These are phyloP conservation scores for Termitomyces sp. DNA, from an alignment of 768 basidiomycete species.

Conservation along the genomic window DNA sequence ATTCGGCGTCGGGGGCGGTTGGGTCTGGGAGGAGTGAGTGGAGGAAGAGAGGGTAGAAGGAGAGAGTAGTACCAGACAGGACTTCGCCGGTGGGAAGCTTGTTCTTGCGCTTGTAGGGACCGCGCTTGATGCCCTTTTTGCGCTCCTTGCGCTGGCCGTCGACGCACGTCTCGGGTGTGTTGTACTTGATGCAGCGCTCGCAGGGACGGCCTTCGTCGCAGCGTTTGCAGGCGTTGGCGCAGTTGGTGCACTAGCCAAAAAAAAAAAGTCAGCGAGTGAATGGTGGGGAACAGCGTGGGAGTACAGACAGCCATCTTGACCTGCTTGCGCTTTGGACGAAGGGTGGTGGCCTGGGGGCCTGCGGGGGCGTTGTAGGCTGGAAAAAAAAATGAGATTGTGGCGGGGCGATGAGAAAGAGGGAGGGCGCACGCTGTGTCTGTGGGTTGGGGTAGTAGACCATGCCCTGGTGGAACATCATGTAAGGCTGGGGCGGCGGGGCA, in stretches of 20 bases:
- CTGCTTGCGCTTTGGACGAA: conserved; percentile 73
- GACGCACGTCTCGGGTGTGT: conserved; percentile 69
- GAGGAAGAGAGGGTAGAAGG: neutral
- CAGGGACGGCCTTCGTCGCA: conserved; percentile 89
- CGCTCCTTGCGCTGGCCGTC: conserved; percentile 93
- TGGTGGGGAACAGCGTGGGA: neutral
- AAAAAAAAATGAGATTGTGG: neutral
- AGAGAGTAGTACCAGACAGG: neutral
- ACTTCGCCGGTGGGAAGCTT: conserved; percentile 10
- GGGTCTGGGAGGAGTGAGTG: neutral
- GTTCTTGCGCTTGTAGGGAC: conserved; percentile 73
- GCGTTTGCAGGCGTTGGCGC: conserved; percentile 85
- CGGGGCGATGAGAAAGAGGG: neutral
- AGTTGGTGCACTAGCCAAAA: conserved; percentile 80
- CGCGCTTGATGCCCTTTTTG: conserved; percentile 86
- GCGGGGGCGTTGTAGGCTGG: conserved; percentile 10
- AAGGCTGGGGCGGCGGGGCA: conserved; percentile 27
- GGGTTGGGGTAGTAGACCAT: conserved; percentile 38
- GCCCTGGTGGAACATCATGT: conserved; percentile 39
- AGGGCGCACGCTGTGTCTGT: conserved; percentile 31
- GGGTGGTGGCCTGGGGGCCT: conserved; percentile 20
- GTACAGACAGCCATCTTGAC: conserved; percentile 73
- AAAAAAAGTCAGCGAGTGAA: too few relatives aligned
- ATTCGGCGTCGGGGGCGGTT: neutral
- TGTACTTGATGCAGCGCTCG: conserved; percentile 87